Percentiles rank a stretch among this genome's conserved stretches.
Evolutionary conservation across 768 basidiomycete genomes (phyloP).

Genomic region (Kwoniella pini): DNA sequence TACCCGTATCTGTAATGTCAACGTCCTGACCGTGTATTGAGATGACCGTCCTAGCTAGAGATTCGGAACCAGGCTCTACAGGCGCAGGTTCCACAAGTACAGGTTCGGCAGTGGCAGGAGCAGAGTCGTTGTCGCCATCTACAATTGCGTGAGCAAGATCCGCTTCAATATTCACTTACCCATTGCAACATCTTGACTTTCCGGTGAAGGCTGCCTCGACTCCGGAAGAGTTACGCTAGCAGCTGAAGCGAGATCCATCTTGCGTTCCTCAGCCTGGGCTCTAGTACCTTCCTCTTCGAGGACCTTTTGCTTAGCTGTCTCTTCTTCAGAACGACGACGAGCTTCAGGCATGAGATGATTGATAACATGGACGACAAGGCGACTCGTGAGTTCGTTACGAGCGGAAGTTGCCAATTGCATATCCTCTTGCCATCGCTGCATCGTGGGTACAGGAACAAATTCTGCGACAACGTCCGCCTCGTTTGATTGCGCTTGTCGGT

Average conservation of each 20-base stretch:
- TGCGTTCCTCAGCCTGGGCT: slow-evolving; percentile 55
- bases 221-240: slow-evolving; percentile 23
- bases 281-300: slow-evolving; percentile 51
- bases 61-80: slow-evolving; percentile 15
- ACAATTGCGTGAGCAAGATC: too few relatives aligned
- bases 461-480: slow-evolving; percentile 21
- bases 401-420: slow-evolving; percentile 76
- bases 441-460: slow-evolving; percentile 75
- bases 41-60: slow-evolving; percentile 65
- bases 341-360: slow-evolving; percentile 79
- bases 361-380: slow-evolving; percentile 69
- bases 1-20: slow-evolving; percentile 97
- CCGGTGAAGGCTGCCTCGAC: slow-evolving; percentile 21
- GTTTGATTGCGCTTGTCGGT: not conserved
- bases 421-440: slow-evolving; percentile 88
- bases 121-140: slow-evolving; percentile 21
- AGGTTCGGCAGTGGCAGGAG: too few relatives aligned
- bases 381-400: slow-evolving; percentile 67
- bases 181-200: slow-evolving; percentile 19
- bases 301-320: slow-evolving; percentile 58
- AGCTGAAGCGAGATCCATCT: slow-evolving; percentile 17
- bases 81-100: too few relatives aligned
- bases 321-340: slow-evolving; percentile 57
- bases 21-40: slow-evolving; percentile 87
- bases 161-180: too few relatives aligned